Conservation (phyloP, 23 red algal species). For the Rhodosorus marinus region DNA sequence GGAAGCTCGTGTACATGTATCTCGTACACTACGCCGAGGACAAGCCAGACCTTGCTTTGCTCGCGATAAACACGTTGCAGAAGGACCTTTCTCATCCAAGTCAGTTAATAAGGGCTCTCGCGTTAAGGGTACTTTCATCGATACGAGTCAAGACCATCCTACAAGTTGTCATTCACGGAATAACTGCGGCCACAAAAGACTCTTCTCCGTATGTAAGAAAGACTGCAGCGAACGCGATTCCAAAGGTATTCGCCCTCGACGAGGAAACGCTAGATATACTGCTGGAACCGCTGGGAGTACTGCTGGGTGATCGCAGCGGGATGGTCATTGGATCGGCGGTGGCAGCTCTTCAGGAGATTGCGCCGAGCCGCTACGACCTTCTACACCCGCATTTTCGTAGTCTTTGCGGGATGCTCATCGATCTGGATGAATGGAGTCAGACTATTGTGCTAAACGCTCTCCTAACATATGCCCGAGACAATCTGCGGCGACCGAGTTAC, state of each 20-base stretch:
- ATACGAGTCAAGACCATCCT: conserved; percentile 62
- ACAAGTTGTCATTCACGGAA: conserved; percentile 47
- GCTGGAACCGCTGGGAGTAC: conserved; percentile 19
- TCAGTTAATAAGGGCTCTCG: conserved; percentile 56
- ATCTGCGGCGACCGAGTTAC: conserved; percentile 16
- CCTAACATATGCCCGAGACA: conserved; percentile 36
- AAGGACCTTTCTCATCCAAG: conserved; percentile 73
- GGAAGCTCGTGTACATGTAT: conserved; percentile 90
- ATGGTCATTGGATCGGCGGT: conserved; percentile 38
- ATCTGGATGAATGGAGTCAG: conserved; percentile 50
- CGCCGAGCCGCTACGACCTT: conserved; percentile 23
- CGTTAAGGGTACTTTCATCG: conserved; percentile 75
- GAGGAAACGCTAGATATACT: conserved; percentile 42
- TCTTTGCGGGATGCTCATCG: conserved; percentile 12
- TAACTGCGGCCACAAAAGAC: conserved; percentile 37
- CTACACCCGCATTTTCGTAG: conserved; percentile 50
- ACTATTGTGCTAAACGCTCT: conserved; percentile 12
- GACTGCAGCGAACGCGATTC: conserved; percentile 59
- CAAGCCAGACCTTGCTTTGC: conserved; percentile 69
- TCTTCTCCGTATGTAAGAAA: conserved; percentile 69
- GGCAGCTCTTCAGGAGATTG: conserved; percentile 27
- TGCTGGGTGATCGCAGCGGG: conserved; percentile 32
- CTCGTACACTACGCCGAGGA: conserved; percentile 80
- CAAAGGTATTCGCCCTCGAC: conserved; percentile 48
- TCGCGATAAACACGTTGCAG: conserved; percentile 88